Evolutionary conservation across 1,284 basidiomycete species (phyloP), one percentile per base, ranked within the genome.

Genomic region (Irpex rosettiformis): DNA sequence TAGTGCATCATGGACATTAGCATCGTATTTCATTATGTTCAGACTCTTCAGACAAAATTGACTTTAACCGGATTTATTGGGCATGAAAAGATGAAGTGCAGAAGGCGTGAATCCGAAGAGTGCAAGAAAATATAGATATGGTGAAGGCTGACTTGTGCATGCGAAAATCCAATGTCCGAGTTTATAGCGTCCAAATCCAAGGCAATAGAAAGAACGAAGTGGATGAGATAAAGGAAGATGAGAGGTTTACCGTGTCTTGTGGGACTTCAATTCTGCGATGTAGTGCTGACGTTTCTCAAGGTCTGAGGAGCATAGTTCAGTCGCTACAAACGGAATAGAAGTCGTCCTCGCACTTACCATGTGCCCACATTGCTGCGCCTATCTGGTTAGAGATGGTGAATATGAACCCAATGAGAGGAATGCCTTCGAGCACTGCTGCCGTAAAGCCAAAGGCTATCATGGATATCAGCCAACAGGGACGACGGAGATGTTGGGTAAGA

Each of bases 341-440:
- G 48, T 24, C 11, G 16, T 24, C 8, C 27, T 11, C 11, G 33
- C 29, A 16, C 81, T 22, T 65, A 90, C 89, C 91, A 65, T 89
- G 84, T 5, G 89, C 89, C 91, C 92, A 94, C 93, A 96, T 95
- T 1, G 91, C 92, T 1, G 91, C 91, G 2, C 93, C 93, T 27
- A 95, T 83, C 10, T 91, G 79, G 69, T 95, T 95, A 0, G 92
- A 93, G 28, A 96, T 78, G 0, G 86, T 88, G 69, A 95, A 93
- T 6, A 88, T 72, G 2, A 94, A 73, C 0, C 93, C 93, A 16
- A 93, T 67, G 58, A 95, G 80, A 0, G 93, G 93, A 0, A 94
- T 71, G 3, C 82, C 80, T 73, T 95, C 93, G 0, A 94, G 75
- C 4, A 95, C 71, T 0, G 90, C 84, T 0, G 93, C 91, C 0